A percentile compares a stretch with the other conserved stretches of the same genome.
These are phyloP conservation scores for Stemphylium vesicarium DNA, from an alignment of 2,329 filamentous ascomycete species.

Conservation along the genomic window DNA sequence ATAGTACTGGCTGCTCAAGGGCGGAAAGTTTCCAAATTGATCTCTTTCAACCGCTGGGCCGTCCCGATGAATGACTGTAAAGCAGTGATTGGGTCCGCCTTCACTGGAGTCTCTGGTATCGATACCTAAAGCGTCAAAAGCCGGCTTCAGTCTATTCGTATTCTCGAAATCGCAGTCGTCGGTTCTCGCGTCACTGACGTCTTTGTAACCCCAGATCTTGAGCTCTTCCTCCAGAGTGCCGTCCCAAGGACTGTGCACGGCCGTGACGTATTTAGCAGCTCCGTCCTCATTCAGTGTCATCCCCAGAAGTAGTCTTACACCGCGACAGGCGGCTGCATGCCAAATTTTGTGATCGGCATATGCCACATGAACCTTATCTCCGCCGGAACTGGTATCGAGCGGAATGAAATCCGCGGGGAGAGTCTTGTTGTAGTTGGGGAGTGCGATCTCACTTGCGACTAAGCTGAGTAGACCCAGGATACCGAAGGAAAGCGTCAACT, in stretches of 20 bases:
- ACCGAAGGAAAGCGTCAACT: no score
- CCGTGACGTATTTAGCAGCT: neutral
- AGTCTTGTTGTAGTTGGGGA: neutral
- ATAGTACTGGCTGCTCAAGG: neutral
- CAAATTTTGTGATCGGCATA: neutral
- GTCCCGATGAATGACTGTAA: neutral
- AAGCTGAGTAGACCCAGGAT: no score
- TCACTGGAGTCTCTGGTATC: neutral
- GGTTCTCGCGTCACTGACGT: neutral
- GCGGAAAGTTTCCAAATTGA: neutral
- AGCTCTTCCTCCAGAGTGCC: neutral
- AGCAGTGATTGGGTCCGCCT: conserved; percentile 6
- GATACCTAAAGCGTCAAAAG: neutral
- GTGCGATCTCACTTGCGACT: no score
- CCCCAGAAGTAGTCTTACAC: neutral
- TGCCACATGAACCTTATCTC: neutral
- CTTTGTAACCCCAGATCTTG: neutral
- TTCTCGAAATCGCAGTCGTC: neutral
- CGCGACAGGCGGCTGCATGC: neutral
- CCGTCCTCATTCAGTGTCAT: neutral
- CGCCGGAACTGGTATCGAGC: no score
- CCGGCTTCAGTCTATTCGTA: neutral
- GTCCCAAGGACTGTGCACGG: neutral
- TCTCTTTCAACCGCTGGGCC: neutral
- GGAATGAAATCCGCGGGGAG: neutral